Evolutionary conservation across 805 yeast genomes (phyloP), one percentile per base, ranked within the genome.

Genomic region (Zygoascus flipseniorum): DNA sequence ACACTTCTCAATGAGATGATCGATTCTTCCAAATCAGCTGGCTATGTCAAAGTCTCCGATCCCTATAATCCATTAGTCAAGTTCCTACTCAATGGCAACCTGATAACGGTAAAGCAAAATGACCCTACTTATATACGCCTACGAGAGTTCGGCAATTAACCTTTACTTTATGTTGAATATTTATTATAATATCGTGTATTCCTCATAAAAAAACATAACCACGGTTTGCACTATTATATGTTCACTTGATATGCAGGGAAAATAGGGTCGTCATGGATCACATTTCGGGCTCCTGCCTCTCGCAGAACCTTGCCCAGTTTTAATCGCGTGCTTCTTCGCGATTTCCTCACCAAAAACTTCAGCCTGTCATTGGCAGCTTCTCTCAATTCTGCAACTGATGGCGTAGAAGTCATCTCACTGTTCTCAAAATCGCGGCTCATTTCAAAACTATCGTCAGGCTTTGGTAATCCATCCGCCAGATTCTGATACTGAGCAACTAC

Each of bases 1-100:
- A 19, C 46, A 4, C 50, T 58, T n/a, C 51, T 58, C 32, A 58
- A 58, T 31, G 57, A 47, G 37, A 53, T 55, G 57, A 52, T 54
- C n/a, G 56, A 58, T 5, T 37, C 54, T n/a, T 6, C 28, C 19
- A n/a, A 8, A 14, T 35, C 35, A 5, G 53, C 51, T 45, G 56
- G 54, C 13, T 52, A 55, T 35, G n/a, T 55, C 16, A 19, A 43
- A 10, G 52, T 56, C 13, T 31, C 31, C 16, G 56, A 57, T 14
- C 53, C 51, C 10, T 50, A 56, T 31, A 44, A 45, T 18, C 53
- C 55, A 6, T 43, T 58, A n/a, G 51, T 52, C 9, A 50, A 55
- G 35, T 55, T 58, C 41, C 32, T 58, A 16, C 42, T 57, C 16
- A 37, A 46, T 5, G 58, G 58, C 8, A 58, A 55, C 18, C 45